These are phyloP conservation scores for Auriscalpium vulgare DNA, from an alignment of 768 basidiomycete genomes.

Conservation along the genomic window DNA sequence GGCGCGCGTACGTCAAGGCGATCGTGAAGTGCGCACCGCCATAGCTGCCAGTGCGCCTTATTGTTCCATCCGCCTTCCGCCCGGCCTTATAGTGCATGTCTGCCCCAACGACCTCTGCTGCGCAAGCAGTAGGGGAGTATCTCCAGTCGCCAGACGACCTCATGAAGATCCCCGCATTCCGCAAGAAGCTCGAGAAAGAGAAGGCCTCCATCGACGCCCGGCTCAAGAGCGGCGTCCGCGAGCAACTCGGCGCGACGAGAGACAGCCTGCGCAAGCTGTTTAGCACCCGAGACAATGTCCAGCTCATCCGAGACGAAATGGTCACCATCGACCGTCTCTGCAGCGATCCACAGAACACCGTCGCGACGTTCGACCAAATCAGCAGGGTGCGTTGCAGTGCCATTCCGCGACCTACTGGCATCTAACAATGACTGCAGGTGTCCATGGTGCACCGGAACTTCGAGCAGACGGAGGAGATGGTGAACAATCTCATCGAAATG, in stretches of 20 bases:
- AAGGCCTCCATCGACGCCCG: conserved; percentile 89
- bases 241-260: conserved; percentile 85
- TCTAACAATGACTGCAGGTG: conserved; percentile 44
- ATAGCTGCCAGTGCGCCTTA: no score
- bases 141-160: conserved; percentile 93
- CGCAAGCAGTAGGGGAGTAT: conserved; percentile 83
- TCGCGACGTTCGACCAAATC: conserved; percentile 92
- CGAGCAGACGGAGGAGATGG: conserved; percentile 91
- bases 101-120: conserved; percentile 59
- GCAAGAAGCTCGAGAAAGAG: conserved; percentile 94
- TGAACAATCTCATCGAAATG: conserved; percentile 91
- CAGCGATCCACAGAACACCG: conserved; percentile 64
- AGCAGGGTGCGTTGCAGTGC: conserved; percentile 57
- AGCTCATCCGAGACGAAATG: conserved; percentile 83
- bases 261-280: conserved; percentile 81
- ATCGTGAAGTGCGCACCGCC: no score
- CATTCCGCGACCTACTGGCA: neutral
- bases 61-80: no score
- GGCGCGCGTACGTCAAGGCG: no score
- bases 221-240: conserved; percentile 85
- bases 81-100: conserved; percentile 27
- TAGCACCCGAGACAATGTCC: conserved; percentile 68
- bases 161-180: conserved; percentile 75
- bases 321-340: conserved; percentile 67
- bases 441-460: conserved; percentile 95